These are phyloP conservation scores for Lipomyces spencermartinsiae DNA, from an alignment of 805 yeast species.

Conservation along the genomic window DNA sequence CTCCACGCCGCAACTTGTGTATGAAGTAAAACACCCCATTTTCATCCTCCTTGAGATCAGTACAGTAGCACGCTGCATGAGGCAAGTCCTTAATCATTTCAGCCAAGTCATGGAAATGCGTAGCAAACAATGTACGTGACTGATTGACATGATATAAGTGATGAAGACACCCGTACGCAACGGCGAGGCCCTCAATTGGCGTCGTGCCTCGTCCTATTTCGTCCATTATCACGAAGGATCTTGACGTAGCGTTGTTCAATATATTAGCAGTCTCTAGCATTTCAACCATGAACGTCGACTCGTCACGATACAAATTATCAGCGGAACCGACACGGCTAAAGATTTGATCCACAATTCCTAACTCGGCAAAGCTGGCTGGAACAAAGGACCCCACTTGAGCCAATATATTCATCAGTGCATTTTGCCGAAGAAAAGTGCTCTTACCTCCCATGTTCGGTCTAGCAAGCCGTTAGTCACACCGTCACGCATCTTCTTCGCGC, in stretches of 20 bases:
- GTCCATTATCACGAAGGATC: slow-evolving; percentile 79
- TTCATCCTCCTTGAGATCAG: slow-evolving; percentile 33
- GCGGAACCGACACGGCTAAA: slow-evolving; percentile 75
- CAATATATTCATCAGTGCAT: slow-evolving; percentile 70
- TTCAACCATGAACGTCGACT: slow-evolving; percentile 92
- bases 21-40: slow-evolving; percentile 24
- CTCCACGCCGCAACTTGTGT: slow-evolving; percentile 35
- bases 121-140: slow-evolving; percentile 84
- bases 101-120: slow-evolving; percentile 66
- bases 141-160: slow-evolving; percentile 60
- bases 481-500: neutral
- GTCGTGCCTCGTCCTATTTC: slow-evolving; percentile 93
- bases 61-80: slow-evolving; percentile 34
- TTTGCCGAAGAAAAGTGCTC: slow-evolving; percentile 75
- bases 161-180: slow-evolving; percentile 77
- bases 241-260: slow-evolving; percentile 64
- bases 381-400: slow-evolving; percentile 78
- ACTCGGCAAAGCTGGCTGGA: slow-evolving; percentile 66
- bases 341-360: slow-evolving; percentile 78
- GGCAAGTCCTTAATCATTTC: slow-evolving; percentile 26
- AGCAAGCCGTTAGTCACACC: neutral
- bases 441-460: slow-evolving; percentile 73
- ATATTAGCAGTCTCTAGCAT: slow-evolving; percentile 84
- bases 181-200: slow-evolving; percentile 80
- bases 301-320: slow-evolving; percentile 77